Evolutionary conservation across 306 rosid species (phyloP).

Genomic region (Coriaria nepalensis): DNA sequence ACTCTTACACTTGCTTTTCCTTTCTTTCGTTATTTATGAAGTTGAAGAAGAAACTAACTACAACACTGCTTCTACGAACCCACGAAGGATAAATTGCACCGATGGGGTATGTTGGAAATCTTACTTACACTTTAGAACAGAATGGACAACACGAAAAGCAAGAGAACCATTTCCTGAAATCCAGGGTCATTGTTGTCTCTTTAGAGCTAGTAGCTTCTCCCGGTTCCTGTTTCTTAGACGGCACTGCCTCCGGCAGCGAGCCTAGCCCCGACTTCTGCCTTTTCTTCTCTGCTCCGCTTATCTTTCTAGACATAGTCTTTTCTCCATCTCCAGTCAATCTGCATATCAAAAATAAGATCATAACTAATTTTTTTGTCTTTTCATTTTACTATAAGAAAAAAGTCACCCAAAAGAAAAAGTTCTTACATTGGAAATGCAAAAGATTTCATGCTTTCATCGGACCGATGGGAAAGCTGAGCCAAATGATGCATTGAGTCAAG

Average conservation of each 20-base stretch:
- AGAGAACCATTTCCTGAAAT: slow-evolving; percentile 24
- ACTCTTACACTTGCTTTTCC: no score
- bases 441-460: slow-evolving; percentile 40
- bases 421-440: slow-evolving; percentile 69
- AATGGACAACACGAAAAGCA: slow-evolving; percentile 45
- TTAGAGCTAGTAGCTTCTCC: slow-evolving; percentile 16
- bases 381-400: not conserved
- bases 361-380: not conserved
- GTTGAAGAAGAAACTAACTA: no score
- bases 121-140: slow-evolving; percentile 11
- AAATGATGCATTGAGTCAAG: slow-evolving; percentile 1
- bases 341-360: slow-evolving; percentile 8
- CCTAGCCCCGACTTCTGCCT: not conserved
- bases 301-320: slow-evolving; percentile 19
- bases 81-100: no score
- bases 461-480: slow-evolving; percentile 22
- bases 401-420: not conserved
- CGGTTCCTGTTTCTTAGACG: slow-evolving; percentile 4
- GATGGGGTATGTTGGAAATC: not conserved
- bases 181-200: slow-evolving; percentile 9
- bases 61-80: no score
- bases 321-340: slow-evolving; percentile 44
- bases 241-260: slow-evolving; percentile 6
- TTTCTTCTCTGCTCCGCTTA: slow-evolving; percentile 14
- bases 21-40: no score